Evolutionary conservation across 345 rosid species (phyloP).

Genomic region (Salix caprea): DNA sequence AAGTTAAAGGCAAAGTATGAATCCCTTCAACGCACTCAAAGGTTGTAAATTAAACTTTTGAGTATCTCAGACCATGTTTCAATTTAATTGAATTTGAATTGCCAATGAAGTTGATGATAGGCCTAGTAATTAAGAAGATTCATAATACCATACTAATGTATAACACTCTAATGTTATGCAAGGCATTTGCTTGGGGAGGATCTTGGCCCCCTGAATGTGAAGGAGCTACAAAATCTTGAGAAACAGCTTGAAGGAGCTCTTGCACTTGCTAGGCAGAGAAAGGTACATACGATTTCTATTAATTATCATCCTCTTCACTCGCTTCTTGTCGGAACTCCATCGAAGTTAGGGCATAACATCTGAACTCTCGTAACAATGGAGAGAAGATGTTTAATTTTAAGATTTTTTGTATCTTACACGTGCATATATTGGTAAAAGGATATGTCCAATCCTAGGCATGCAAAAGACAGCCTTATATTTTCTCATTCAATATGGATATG

Average conservation of each 20-base stretch:
- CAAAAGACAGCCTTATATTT: too few species aligned
- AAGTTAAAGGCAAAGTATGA: constrained; percentile 75
- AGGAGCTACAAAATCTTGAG: constrained; percentile 71
- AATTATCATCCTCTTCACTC: background rate
- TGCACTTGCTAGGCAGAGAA: constrained; percentile 65
- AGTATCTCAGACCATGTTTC: background rate
- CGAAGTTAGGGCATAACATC: too few species aligned
- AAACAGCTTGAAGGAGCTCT: constrained; percentile 80
- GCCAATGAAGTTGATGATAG: background rate
- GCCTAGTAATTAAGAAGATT: background rate
- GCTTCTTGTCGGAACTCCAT: too few species aligned
- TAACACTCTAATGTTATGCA: background rate
- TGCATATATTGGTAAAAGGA: too few species aligned
- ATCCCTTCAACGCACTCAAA: constrained; percentile 76
- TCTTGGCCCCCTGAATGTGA: constrained; percentile 67
- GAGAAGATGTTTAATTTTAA: too few species aligned
- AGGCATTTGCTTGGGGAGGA: constrained; percentile 93
- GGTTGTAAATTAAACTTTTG: constrained; percentile 29
- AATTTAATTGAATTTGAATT: background rate
- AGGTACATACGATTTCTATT: constrained; percentile 33
- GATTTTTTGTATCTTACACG: too few species aligned
- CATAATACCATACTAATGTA: too few species aligned
- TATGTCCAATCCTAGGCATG: too few species aligned
- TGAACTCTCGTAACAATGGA: too few species aligned
- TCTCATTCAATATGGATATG: too few species aligned